A percentile compares a stretch with the other conserved stretches of the same genome.
These are phyloP conservation scores for Talaromyces sp. DNA, from an alignment of 2,329 filamentous ascomycete genomes.

Conservation along the genomic window DNA sequence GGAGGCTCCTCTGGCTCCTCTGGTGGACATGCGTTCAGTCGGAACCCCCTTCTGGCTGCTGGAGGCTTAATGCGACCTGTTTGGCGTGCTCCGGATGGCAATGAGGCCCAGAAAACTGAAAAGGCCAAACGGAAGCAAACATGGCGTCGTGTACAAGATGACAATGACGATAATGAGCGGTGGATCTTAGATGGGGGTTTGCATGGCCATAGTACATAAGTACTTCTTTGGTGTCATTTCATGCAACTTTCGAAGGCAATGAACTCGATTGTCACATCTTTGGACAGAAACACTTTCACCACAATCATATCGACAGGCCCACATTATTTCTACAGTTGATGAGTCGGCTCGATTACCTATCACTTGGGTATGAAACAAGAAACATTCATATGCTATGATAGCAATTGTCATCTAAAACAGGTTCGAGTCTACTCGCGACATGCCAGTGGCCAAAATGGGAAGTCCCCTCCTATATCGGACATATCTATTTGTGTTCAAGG, in stretches of 20 bases:
- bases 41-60: constrained; percentile 47
- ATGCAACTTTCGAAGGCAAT: not conserved
- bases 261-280: not conserved
- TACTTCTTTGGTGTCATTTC: not conserved
- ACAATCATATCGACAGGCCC: not conserved
- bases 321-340: no score
- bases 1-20: constrained; percentile 16
- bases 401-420: no score
- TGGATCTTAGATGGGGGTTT: constrained; percentile 52
- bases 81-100: constrained; percentile 43
- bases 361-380: no score
- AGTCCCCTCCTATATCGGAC: no score
- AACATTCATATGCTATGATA: no score
- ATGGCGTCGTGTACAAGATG: constrained; percentile 52
- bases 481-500: no score
- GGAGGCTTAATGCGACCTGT: constrained; percentile 49
- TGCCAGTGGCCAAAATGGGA: no score
- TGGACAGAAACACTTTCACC: no score
- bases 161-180: constrained; percentile 51
- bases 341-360: no score
- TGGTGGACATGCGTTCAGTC: constrained; percentile 43
- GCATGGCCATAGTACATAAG: constrained; percentile 33
- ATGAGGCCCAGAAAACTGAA: constrained; percentile 23
- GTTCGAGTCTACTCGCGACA: no score
- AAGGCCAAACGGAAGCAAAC: constrained; percentile 42